A percentile compares a stretch with the other conserved stretches of the same genome.
Evolutionary conservation across 2,329 filamentous ascomycete genomes (phyloP).

Genomic region (Fusarium tanahbumbuense): DNA sequence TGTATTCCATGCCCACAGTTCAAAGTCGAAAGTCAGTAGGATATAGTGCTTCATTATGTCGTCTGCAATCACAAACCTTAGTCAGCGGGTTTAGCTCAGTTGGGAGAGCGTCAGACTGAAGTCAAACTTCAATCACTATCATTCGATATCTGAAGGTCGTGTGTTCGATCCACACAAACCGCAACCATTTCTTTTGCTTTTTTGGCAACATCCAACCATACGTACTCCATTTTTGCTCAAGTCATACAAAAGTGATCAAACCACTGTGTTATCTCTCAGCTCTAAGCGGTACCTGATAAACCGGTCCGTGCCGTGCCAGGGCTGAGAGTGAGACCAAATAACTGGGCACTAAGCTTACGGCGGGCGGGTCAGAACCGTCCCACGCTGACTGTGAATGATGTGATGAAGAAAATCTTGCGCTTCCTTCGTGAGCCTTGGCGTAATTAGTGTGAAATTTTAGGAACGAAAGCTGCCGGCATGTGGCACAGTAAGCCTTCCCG

Average conservation of each 20-base stretch:
- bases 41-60: accelerated
- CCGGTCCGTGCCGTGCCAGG: background rate
- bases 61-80: background rate
- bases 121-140: slow-evolving; percentile 25
- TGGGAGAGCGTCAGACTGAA: slow-evolving; percentile 38
- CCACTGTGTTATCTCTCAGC: background rate
- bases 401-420: background rate
- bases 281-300: background rate
- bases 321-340: background rate
- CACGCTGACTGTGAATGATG: background rate
- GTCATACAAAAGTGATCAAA: background rate
- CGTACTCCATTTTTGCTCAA: background rate
- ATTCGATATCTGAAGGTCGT: slow-evolving; percentile 30
- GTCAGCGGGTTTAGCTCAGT: slow-evolving; percentile 37
- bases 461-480: background rate
- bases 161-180: slow-evolving; percentile 37
- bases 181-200: background rate
- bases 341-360: background rate
- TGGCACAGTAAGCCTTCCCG: background rate
- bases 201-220: too few species aligned
- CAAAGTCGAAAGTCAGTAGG: accelerated
- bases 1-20: background rate
- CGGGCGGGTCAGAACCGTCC: background rate
- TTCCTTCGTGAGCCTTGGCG: background rate
- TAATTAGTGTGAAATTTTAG: background rate